Percentiles rank a stretch among this genome's conserved stretches.
phyloP scores from a whole-genome alignment of 2,329 filamentous ascomycete genomes.

The Talaromyces piceae region DNA sequence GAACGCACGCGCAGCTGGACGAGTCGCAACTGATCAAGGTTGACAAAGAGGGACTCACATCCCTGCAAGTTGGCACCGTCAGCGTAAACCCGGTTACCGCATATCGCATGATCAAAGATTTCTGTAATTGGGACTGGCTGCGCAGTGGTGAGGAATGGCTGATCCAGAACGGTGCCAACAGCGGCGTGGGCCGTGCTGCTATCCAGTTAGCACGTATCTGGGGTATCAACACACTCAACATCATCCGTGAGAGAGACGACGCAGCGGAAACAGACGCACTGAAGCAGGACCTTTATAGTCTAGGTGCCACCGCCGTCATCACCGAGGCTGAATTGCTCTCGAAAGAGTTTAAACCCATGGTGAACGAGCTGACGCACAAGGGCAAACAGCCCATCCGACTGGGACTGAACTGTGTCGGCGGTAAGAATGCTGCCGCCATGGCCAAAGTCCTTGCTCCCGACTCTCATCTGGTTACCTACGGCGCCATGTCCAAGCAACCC shows the following conservation, averaged over 20 bases:
- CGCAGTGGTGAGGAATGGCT: constrained; percentile 74
- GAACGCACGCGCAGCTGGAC: constrained; percentile 72
- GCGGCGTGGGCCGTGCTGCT: constrained; percentile 80
- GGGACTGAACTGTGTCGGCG: constrained; percentile 89
- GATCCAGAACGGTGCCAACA: constrained; percentile 94
- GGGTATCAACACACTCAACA: constrained; percentile 86
- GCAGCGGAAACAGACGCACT: constrained; percentile 57
- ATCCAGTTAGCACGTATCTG: constrained; percentile 81
- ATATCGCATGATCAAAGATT: constrained; percentile 85
- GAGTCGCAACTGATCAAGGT: constrained; percentile 60
- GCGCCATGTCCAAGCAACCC: constrained; percentile 87
- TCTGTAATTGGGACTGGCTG: constrained; percentile 49
- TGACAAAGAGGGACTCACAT: constrained; percentile 61
- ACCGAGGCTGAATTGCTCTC: constrained; percentile 52
- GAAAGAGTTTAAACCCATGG: constrained; percentile 40
- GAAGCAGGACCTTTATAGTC: constrained; percentile 51
- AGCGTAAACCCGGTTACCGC: constrained; percentile 91
- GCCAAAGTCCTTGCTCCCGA: constrained; percentile 64
- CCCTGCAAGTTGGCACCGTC: constrained; percentile 77
- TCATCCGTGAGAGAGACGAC: constrained; percentile 66
- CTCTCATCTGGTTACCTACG: constrained; percentile 82
- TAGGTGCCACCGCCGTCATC: constrained; percentile 58
- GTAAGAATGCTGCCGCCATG: constrained; percentile 70
- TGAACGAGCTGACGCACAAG: constrained; percentile 62
- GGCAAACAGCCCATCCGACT: constrained; percentile 66